phyloP scores from a whole-genome alignment of 768 basidiomycete genomes.

The Xanthoconium stramineum region DNA sequence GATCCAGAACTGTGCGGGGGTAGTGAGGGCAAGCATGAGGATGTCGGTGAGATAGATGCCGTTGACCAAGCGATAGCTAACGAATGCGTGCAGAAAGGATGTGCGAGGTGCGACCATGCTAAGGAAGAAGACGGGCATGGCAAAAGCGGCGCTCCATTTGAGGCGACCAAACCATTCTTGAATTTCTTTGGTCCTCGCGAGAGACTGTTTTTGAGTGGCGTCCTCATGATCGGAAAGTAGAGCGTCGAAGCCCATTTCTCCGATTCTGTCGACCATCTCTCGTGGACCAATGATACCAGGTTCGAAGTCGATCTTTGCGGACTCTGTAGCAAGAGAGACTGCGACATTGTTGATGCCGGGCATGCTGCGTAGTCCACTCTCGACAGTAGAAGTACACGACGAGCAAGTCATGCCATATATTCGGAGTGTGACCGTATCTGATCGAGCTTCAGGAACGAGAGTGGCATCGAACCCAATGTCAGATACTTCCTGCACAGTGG shows the following conservation, averaged over 20 bases:
- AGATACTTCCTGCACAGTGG: slow-evolving; percentile 68
- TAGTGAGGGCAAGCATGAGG: slow-evolving; percentile 70
- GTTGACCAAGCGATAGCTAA: slow-evolving; percentile 49
- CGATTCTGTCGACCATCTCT: slow-evolving; percentile 85
- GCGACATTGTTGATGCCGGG: slow-evolving; percentile 74
- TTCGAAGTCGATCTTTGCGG: slow-evolving; percentile 75
- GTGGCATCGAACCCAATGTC: slow-evolving; percentile 92
- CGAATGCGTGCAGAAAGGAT: slow-evolving; percentile 52
- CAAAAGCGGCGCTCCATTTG: slow-evolving; percentile 70
- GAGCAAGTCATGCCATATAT: slow-evolving; percentile 93
- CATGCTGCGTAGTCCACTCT: slow-evolving; percentile 59
- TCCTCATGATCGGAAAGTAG: slow-evolving; percentile 79
- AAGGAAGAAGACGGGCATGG: slow-evolving; percentile 91
- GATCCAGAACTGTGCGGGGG: slow-evolving; percentile 92
- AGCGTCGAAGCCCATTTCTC: slow-evolving; percentile 89
- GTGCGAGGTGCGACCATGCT: slow-evolving; percentile 80
- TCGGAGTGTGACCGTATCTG: slow-evolving; percentile 69
- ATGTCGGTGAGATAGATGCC: slow-evolving; percentile 83
- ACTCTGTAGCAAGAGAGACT: slow-evolving; percentile 74
- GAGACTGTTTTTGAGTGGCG: slow-evolving; percentile 79
- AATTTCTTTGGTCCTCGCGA: slow-evolving; percentile 87
- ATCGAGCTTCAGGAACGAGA: slow-evolving; percentile 59
- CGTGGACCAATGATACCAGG: slow-evolving; percentile 68
- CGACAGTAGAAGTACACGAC: slow-evolving; percentile 75
- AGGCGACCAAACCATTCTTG: slow-evolving; percentile 85